Conservation (phyloP, 768 basidiomycete species). For the Leccinum fibrillosum region DNA sequence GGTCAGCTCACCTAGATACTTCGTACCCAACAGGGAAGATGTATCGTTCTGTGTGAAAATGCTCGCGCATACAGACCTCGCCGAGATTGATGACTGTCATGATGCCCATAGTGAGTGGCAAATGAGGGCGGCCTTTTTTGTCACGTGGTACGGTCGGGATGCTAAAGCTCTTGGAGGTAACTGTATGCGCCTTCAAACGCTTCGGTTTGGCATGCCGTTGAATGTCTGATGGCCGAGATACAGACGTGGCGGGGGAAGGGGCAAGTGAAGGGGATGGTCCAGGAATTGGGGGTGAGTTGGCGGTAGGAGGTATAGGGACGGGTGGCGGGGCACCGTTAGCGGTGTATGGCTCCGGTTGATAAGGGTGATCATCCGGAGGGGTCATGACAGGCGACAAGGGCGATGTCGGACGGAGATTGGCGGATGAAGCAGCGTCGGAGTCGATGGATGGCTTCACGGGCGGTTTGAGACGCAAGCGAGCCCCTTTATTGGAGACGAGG, state of each 20-base stretch:
- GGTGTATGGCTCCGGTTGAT: conserved; percentile 23
- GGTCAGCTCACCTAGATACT: conserved; percentile 58
- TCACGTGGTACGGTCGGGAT: conserved; percentile 81
- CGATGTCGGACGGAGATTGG: conserved; percentile 24
- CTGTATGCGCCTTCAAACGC: conserved; percentile 75
- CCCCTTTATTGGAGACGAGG: conserved; percentile 46
- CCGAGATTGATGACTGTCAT: conserved; percentile 80
- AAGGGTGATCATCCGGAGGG: conserved; percentile 33
- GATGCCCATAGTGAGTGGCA: conserved; percentile 82
- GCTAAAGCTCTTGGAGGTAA: conserved; percentile 71
- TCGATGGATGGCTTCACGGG: conserved; percentile 33
- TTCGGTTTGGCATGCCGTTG: conserved; percentile 64
- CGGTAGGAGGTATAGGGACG: conserved; percentile 13
- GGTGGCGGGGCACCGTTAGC: conserved; percentile 22
- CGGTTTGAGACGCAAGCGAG: conserved; percentile 48
- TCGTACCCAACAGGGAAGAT: conserved; percentile 89
- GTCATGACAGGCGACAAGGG: conserved; percentile 35
- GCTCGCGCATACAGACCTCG: conserved; percentile 75
- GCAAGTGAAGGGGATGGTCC: conserved; percentile 19
- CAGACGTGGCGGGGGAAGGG: conserved; percentile 16
- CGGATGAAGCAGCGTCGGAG: conserved; percentile 15
- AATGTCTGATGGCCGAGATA: conserved; percentile 25
- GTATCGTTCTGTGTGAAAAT: conserved; percentile 85
- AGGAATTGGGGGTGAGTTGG: conserved; percentile 20
- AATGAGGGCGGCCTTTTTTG: conserved; percentile 61